phyloP scores from a whole-genome alignment of 306 rosid species.

The Malus orientalis region DNA sequence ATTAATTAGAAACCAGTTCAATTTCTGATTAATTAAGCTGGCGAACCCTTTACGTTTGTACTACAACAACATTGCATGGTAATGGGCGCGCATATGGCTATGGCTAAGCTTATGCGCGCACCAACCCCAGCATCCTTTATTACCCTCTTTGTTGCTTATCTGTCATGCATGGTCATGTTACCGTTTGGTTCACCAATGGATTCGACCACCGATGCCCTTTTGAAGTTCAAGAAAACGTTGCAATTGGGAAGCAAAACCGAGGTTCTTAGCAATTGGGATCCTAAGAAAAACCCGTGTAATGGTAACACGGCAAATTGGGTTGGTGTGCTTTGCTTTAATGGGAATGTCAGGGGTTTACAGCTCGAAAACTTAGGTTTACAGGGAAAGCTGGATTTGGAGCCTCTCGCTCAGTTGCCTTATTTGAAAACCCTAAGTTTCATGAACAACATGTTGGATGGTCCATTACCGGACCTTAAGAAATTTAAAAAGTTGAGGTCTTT shows the following conservation, averaged over 20 bases:
- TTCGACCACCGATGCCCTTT: constrained; percentile 38
- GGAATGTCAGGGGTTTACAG: constrained; percentile 49
- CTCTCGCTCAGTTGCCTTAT: constrained; percentile 29
- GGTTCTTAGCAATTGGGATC: constrained; percentile 49
- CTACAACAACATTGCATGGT: constrained; percentile 5
- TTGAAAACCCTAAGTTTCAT: constrained; percentile 51
- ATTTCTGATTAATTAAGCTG: neutral
- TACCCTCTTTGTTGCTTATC: neutral
- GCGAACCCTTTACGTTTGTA: neutral
- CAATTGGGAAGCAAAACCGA: constrained; percentile 8
- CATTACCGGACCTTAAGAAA: constrained; percentile 42
- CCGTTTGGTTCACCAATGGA: constrained; percentile 5
- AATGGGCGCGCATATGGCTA: constrained; percentile 85
- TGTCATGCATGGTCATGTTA: constrained; percentile 13
- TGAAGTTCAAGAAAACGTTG: constrained; percentile 41
- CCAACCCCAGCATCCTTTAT: constrained; percentile 18
- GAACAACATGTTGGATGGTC: constrained; percentile 76
- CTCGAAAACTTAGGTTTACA: constrained; percentile 62
- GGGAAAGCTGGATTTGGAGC: constrained; percentile 38
- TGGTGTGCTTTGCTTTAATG: constrained; percentile 50
- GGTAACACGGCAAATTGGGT: constrained; percentile 44
- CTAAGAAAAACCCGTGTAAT: constrained; percentile 38
- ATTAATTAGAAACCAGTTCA: neutral
- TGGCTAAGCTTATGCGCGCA: constrained; percentile 65
- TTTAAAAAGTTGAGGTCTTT: constrained; percentile 36